Evolutionary conservation across 306 rosid species (phyloP), one percentile per base, ranked within the genome.

Genomic region (Lathyrus oleraceus): DNA sequence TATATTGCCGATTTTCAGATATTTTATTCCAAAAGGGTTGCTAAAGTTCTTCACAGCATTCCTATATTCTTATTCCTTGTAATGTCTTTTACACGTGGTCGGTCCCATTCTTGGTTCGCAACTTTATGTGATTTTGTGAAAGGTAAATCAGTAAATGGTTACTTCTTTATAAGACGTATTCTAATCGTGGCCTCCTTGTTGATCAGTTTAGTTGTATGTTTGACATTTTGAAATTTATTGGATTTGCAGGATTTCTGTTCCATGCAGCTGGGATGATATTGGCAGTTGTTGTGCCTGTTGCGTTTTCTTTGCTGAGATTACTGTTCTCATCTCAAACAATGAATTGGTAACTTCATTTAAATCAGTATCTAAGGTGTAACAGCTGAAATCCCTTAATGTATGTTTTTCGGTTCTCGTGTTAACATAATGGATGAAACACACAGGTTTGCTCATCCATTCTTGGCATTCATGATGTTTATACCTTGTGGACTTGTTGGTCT

Each of bases 381-480:
- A 21, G 52, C 47, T 65, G 5, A 38, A 70, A 57, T 20, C 17
- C 45, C 19, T 67, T 49, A 14, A 64, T 65, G 61, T 58, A 65
- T 76, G 0, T 76, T 79, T 71, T 64, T 69, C 75, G 28, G 4
- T 57, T 79, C 68, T 47, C 38, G 60, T 28, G 44, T 80, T 69
- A 74, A 82, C 75, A 36, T 73, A 49, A 65, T 70, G 65, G 71
- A 69, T 68, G 62, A 52, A 79, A 78, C 74, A 78, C 76, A 79
- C 85, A 95, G 99, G 99, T 95, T 91, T 76, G 87, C 95, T 69
- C 91, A 74, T 80, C 99, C 99, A 23, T 85, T 76, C 74, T 81
- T 95, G 95, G 99, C 99, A 81, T 91, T 84, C 79, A 14, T 82
- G 84, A 95, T 95, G 99, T 95, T 88, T 80, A 19, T 89, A 67